Conservation (phyloP, 495 filamentous ascomycete species). For the Annulohypoxylon nitens region DNA sequence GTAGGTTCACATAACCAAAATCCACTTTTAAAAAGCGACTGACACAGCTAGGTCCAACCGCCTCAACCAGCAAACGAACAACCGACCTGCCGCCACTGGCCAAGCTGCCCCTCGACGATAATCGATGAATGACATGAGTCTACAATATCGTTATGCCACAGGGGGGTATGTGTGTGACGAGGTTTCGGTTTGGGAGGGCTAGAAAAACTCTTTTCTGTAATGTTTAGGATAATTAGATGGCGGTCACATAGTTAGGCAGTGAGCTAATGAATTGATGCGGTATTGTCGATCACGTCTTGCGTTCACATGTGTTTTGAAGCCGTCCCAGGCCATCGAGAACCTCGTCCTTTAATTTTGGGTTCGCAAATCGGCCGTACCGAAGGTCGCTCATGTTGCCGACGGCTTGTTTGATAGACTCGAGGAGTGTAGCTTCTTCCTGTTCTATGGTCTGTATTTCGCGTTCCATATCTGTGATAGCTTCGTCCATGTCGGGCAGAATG, state of each 20-base stretch:
- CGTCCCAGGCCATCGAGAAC: slow-evolving; percentile 72
- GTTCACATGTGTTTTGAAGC: slow-evolving; percentile 73
- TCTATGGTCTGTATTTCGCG: slow-evolving; percentile 73
- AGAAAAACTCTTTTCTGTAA: slow-evolving; percentile 5
- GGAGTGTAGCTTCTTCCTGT: slow-evolving; percentile 69
- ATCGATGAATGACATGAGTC: not conserved
- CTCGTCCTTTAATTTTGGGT: slow-evolving; percentile 68
- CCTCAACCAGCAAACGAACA: slow-evolving; percentile 52
- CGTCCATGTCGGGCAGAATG: slow-evolving; percentile 75
- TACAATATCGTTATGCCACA: slow-evolving; percentile 2
- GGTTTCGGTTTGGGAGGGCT: slow-evolving; percentile 9
- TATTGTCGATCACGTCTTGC: slow-evolving; percentile 51
- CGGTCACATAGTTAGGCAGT: slow-evolving; percentile 32
- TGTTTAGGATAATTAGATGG: slow-evolving; percentile 30
- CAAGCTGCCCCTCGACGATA: slow-evolving; percentile 51
- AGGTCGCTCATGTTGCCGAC: slow-evolving; percentile 84
- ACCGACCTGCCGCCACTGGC: slow-evolving; percentile 46
- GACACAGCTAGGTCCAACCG: slow-evolving; percentile 46
- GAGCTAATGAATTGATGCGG: slow-evolving; percentile 34
- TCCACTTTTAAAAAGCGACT: not conserved
- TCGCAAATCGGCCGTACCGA: slow-evolving; percentile 80
- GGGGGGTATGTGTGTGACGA: slow-evolving; percentile 1
- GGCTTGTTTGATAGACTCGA: slow-evolving; percentile 71
- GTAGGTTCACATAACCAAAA: slow-evolving; percentile 68
- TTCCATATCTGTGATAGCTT: slow-evolving; percentile 74